Conservation (phyloP, 768 basidiomycete species). For the Coprinopsis sp. region DNA sequence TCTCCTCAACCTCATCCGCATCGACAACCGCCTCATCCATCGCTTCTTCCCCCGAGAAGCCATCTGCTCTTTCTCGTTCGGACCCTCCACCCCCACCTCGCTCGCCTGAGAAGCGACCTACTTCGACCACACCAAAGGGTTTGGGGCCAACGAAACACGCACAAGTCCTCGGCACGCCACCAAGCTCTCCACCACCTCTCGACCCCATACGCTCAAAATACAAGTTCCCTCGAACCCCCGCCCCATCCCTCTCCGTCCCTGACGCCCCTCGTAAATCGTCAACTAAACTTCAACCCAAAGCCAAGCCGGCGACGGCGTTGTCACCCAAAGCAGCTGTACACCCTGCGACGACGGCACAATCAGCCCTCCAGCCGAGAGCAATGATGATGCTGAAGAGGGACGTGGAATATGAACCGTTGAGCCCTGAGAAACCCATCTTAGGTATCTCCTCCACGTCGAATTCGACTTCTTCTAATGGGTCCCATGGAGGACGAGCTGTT, state of each 20-base stretch:
- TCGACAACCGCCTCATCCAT: constrained; percentile 33
- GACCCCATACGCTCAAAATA: constrained; percentile 16
- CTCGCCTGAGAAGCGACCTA: background rate
- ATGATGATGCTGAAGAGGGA: constrained; percentile 68
- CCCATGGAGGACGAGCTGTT: no score
- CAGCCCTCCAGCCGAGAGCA: constrained; percentile 38
- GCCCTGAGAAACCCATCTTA: constrained; percentile 48
- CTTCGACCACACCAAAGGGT: background rate
- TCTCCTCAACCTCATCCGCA: constrained; percentile 39
- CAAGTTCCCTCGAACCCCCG: constrained; percentile 11
- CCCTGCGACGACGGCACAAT: constrained; percentile 22
- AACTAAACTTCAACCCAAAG: no score
- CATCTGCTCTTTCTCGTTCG: constrained; percentile 5
- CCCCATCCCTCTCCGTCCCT: constrained; percentile 23
- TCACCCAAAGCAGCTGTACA: no score
- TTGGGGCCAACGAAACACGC: background rate
- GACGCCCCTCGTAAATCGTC: no score
- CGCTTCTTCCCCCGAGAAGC: constrained; percentile 43
- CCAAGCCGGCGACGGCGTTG: no score
- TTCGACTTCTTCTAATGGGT: no score
- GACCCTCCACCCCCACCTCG: constrained; percentile 2
- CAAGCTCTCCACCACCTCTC: constrained; percentile 15
- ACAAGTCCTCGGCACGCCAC: constrained; percentile 11
- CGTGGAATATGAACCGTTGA: constrained; percentile 68
- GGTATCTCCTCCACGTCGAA: no score